Evolutionary conservation across 768 basidiomycete genomes (phyloP).

Genomic region (Calocybe gangraenosa): DNA sequence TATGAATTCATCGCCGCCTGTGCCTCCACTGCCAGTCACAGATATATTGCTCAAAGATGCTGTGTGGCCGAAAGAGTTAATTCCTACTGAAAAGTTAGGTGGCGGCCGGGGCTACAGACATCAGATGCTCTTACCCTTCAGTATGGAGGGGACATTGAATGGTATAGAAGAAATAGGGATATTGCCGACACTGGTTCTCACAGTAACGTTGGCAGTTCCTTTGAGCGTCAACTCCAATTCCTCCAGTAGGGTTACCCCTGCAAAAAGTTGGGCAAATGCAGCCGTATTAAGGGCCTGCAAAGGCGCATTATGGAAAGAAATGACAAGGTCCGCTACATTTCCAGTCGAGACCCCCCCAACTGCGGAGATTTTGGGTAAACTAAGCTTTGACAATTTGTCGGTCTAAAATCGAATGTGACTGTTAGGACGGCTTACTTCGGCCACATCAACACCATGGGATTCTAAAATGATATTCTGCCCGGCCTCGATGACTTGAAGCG

Average conservation of each 20-base stretch:
- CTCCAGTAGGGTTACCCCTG: conserved; percentile 49
- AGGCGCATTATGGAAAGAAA: conserved; percentile 54
- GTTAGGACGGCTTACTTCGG: conserved; percentile 38
- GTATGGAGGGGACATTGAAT: conserved; percentile 52
- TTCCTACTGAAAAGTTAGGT: conserved; percentile 32
- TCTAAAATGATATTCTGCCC: conserved; percentile 52
- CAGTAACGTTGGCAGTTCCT: conserved; percentile 56
- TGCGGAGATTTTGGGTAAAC: conserved; percentile 42
- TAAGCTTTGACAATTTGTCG: conserved; percentile 32
- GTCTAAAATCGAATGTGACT: neutral
- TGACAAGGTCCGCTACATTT: conserved; percentile 54
- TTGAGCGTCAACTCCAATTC: conserved; percentile 43
- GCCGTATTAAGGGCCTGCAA: conserved; percentile 50
- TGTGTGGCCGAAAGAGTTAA: conserved; percentile 53
- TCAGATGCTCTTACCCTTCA: conserved; percentile 40
- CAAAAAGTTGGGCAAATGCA: conserved; percentile 55
- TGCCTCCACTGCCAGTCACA: conserved; percentile 62
- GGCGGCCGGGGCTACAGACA: neutral
- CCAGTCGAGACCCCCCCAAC: conserved; percentile 68
- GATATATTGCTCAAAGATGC: conserved; percentile 52
- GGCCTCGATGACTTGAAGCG: conserved; percentile 56
- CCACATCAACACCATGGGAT: conserved; percentile 44
- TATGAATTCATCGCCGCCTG: conserved; percentile 56
- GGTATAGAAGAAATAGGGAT: conserved; percentile 62
- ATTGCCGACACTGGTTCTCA: conserved; percentile 59